A percentile compares a stretch with the other conserved stretches of the same genome.
Evolutionary conservation across 768 basidiomycete genomes (phyloP).

Genomic region (Boletus bicolor): DNA sequence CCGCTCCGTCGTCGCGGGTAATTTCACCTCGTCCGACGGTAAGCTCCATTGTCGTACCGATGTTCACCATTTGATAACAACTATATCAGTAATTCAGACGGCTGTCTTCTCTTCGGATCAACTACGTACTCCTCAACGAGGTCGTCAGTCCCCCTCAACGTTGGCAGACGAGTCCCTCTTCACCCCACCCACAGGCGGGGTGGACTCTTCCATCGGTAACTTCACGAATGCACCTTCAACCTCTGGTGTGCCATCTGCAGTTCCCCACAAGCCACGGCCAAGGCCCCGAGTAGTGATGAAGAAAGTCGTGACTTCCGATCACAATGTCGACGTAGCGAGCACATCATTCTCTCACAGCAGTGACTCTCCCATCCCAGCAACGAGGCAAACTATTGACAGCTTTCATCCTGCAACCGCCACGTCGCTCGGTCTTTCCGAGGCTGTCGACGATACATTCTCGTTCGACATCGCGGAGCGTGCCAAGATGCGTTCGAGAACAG

Average conservation of each 20-base stretch:
- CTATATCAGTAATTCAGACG: constrained; percentile 19
- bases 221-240: constrained; percentile 14
- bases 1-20: neutral
- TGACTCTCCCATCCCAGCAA: constrained; percentile 12
- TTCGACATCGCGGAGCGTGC: constrained; percentile 55
- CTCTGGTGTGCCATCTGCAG: neutral
- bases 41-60: neutral
- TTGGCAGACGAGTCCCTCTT: constrained; percentile 24
- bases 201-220: constrained; percentile 10
- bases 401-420: constrained; percentile 16
- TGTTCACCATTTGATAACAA: neutral
- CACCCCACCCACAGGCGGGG: constrained; percentile 18
- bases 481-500: constrained; percentile 47
- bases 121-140: constrained; percentile 14
- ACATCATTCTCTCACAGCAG: constrained; percentile 23
- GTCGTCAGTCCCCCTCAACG: constrained; percentile 1
- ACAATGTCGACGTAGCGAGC: neutral
- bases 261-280: constrained; percentile 25
- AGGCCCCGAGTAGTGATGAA: constrained; percentile 31
- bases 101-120: constrained; percentile 13
- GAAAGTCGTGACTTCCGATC: constrained; percentile 5
- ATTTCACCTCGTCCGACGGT: constrained; percentile 6
- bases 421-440: constrained; percentile 10
- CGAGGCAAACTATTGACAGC: constrained; percentile 17
- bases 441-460: constrained; percentile 18